Conservation (phyloP, 2,329 filamentous ascomycete genomes). For the Aureobasidium melanogenum region DNA sequence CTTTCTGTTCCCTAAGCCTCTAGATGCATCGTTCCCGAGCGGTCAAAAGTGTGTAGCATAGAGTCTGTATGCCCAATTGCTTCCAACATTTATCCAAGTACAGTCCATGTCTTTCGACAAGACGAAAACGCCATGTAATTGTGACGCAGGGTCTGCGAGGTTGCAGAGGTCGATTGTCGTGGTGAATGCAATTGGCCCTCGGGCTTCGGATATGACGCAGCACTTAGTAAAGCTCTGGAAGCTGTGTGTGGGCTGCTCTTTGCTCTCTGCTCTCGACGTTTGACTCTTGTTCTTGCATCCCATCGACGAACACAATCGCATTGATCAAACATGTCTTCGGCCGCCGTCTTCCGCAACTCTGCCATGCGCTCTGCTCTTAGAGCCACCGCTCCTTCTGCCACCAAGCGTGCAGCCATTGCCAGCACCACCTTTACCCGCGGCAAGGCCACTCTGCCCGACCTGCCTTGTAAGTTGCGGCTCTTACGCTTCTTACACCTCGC, state of each 20-base stretch:
- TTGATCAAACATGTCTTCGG: slow-evolving; percentile 58
- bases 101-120: not conserved
- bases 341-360: slow-evolving; percentile 63
- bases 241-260: not conserved
- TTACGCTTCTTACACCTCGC: too few relatives aligned
- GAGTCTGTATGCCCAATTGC: slow-evolving; percentile 1
- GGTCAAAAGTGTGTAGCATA: slow-evolving; percentile 9
- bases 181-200: not conserved
- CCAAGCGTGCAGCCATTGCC: slow-evolving; percentile 53
- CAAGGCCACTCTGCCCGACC: slow-evolving; percentile 90
- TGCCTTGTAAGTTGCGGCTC: slow-evolving; percentile 52
- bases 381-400: slow-evolving; percentile 53
- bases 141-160: not conserved
- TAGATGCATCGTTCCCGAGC: slow-evolving; percentile 1
- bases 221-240: not conserved
- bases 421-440: slow-evolving; percentile 69
- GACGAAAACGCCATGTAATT: not conserved
- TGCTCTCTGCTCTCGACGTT: not conserved
- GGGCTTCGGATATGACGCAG: not conserved
- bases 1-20: not conserved
- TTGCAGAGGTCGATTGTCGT: not conserved
- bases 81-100: not conserved
- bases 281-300: not conserved
- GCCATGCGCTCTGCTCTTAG: slow-evolving; percentile 64
- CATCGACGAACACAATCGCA: not conserved